Evolutionary conservation across 78 protist genomes (phyloP), one percentile per base, ranked within the genome.

Genomic region (Dictyostelium brefeldianum): DNA sequence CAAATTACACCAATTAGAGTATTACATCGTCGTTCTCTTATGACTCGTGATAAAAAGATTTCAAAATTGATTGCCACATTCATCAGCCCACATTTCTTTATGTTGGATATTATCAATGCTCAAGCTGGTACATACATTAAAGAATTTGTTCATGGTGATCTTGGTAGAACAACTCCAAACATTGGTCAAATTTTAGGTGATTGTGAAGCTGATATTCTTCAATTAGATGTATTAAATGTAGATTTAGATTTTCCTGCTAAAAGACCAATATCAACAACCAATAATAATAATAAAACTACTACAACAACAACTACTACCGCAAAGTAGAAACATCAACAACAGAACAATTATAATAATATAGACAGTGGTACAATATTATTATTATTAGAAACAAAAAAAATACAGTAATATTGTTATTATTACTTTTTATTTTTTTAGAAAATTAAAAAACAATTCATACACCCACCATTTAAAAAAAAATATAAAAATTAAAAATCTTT

Each of bases 101-200:
- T 73, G 15, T 65, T 97, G 43, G 89, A 89, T 56, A 90, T 98
- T 11, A 36, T 22, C 56, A 53, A 54, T n/a, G 97, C 99, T 17
- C 90, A 83, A 56, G 97, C 98, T 14, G 98, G 98, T 25, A 92
- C 97, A 51, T 95, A 95, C 36, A 92, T 83, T 46, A 81, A 92
- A 50, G 99, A 98, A 78, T 97, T 98, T 29, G 97, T 96, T 12
- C 98, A 98, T 56, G 97, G 98, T 5, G 99, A 98, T 73, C 65
- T 95, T 7, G 98, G 99, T 15, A 89, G 99, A 31, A 98, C 99
- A 10, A 14, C 22, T 5, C 99, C 99, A 29, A 80, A 70, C 75
- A 11, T 98, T 41, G 97, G 95, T 25, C 14, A 43, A 47, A 41
- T 96, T 7, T 67, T 98, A 59, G 75, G 75, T 5, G 51, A 51